These are phyloP conservation scores for Trichoderma semiorbis DNA, from an alignment of 2,329 filamentous ascomycete genomes.

Conservation along the genomic window DNA sequence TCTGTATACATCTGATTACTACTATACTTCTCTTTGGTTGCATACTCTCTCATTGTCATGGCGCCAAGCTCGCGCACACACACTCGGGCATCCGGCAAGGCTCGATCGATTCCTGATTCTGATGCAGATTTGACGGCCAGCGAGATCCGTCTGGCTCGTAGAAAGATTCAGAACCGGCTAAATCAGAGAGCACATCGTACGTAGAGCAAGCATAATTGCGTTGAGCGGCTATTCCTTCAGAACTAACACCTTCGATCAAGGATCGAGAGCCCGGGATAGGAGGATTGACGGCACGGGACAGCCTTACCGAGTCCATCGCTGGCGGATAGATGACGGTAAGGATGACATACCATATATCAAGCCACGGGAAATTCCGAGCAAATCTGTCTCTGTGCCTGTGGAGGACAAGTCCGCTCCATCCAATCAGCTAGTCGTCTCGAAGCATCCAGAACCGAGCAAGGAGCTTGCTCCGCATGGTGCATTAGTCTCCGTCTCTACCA, in stretches of 20 bases:
- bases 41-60: neutral
- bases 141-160: neutral
- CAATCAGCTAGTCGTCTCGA: neutral
- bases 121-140: neutral
- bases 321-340: neutral
- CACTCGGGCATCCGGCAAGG: neutral
- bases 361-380: neutral
- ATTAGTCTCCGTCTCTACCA: neutral
- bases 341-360: neutral
- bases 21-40: neutral
- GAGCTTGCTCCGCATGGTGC: neutral
- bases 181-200: constrained; percentile 10
- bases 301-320: constrained; percentile 6
- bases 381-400: neutral
- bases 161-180: neutral
- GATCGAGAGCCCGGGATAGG: neutral
- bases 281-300: neutral
- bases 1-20: neutral
- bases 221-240: neutral
- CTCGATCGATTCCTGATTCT: neutral
- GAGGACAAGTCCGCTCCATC: neutral
- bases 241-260: neutral
- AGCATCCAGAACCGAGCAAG: neutral
- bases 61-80: neutral
- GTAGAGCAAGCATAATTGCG: neutral